Evolutionary conservation across 257 asterid genomes (phyloP).

Genomic region (Solanum chilense): DNA sequence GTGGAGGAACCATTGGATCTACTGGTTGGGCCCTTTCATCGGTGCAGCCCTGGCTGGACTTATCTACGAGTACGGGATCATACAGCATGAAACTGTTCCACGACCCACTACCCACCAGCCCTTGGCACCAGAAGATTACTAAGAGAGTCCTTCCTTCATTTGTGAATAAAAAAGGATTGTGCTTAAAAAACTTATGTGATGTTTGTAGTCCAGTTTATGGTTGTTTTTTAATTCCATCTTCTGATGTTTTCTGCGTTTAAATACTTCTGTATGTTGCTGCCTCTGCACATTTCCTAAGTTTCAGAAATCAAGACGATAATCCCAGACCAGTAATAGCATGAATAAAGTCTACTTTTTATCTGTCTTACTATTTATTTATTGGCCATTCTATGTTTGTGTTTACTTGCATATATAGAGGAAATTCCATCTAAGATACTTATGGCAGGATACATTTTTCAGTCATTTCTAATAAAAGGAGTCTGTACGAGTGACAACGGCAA

Average conservation of each 20-base stretch:
- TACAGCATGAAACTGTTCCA: conserved; percentile 26
- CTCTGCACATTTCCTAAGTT: neutral
- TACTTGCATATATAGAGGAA: neutral
- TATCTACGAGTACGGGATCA: conserved; percentile 64
- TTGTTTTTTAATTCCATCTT: neutral
- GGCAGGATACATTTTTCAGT: neutral
- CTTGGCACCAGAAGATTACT: conserved; percentile 87
- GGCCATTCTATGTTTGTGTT: neutral
- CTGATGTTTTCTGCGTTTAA: neutral
- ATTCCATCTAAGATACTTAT: neutral
- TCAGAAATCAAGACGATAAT: neutral
- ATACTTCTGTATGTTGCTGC: neutral
- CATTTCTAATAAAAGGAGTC: neutral
- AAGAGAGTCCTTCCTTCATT: neutral
- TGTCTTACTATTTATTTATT: neutral
- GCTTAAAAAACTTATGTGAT: neutral
- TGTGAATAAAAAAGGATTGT: neutral
- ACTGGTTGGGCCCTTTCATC: conserved; percentile 86
- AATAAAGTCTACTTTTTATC: neutral
- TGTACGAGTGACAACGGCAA: neutral
- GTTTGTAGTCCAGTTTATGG: neutral
- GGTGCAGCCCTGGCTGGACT: conserved; percentile 73
- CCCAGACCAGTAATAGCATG: neutral
- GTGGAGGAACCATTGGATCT: conserved; percentile 88
- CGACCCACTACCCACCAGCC: conserved; percentile 79